Evolutionary conservation across 257 asterid genomes (phyloP).

Genomic region (Nicotiana attenuata): DNA sequence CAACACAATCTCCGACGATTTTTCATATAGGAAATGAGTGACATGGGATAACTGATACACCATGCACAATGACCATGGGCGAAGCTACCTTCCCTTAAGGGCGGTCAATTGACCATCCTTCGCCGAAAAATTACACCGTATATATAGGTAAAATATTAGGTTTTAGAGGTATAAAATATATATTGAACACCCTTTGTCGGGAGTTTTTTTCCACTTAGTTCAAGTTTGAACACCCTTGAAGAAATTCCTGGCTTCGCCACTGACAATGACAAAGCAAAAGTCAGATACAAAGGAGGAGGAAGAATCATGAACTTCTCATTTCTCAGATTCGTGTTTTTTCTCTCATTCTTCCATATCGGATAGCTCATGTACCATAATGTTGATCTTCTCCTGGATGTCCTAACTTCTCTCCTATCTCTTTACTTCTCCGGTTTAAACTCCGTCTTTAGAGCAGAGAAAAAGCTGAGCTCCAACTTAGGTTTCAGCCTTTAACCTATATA

Average conservation of each 20-base stretch:
- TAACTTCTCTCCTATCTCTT: background rate
- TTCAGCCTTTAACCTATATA: background rate
- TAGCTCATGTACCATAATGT: background rate
- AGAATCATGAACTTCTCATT: background rate
- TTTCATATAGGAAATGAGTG: background rate
- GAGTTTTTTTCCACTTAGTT: no score
- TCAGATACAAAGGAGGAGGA: background rate
- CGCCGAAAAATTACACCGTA: no score
- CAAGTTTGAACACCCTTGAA: no score
- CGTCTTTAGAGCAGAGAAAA: background rate
- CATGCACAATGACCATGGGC: background rate
- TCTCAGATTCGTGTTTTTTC: background rate
- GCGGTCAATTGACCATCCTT: no score
- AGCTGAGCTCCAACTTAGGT: background rate
- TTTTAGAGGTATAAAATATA: no score
- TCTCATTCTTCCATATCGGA: background rate
- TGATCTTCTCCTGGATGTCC: background rate
- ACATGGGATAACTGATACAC: background rate
- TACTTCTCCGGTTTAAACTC: background rate
- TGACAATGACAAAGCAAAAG: background rate
- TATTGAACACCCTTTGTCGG: no score
- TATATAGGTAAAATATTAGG: no score
- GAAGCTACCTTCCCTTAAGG: no score
- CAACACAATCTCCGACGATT: background rate
- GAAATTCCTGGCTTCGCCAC: no score